A percentile compares a stretch with the other conserved stretches of the same genome.
These are phyloP conservation scores for Pseudogymnoascus sp. DNA, from an alignment of 2,329 filamentous ascomycete genomes.

Conservation along the genomic window DNA sequence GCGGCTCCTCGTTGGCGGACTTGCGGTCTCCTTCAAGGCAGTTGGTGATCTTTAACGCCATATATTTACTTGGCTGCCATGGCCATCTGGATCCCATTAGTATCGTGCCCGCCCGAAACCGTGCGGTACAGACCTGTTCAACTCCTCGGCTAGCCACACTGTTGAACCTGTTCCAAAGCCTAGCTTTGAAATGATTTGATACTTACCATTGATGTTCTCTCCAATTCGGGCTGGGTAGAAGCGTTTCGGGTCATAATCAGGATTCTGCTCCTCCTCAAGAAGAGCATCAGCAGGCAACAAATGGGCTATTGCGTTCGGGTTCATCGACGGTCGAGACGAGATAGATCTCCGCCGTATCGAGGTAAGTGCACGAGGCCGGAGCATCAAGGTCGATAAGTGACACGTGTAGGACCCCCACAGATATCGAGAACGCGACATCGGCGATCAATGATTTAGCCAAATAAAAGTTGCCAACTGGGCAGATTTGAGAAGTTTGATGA, in stretches of 20 bases:
- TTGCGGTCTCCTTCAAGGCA: neutral
- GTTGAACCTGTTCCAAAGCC: slow-evolving; percentile 27
- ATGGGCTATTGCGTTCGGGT: neutral
- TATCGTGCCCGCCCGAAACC: slow-evolving; percentile 12
- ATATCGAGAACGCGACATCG: neutral
- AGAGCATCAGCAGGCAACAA: slow-evolving; percentile 9
- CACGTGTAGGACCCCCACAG: neutral
- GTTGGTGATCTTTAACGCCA: neutral
- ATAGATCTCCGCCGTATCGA: neutral
- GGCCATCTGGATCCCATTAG: neutral
- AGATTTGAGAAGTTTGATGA: neutral
- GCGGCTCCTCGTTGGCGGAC: neutral
- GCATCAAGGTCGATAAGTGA: neutral
- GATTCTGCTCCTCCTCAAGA: slow-evolving; percentile 27
- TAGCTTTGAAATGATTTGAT: slow-evolving; percentile 25
- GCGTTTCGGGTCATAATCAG: slow-evolving; percentile 22
- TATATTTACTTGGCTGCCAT: neutral
- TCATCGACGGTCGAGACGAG: neutral
- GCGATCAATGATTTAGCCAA: neutral
- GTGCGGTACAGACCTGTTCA: slow-evolving; percentile 14
- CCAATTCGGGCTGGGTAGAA: slow-evolving; percentile 28
- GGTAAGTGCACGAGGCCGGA: neutral
- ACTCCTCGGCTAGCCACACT: slow-evolving; percentile 27
- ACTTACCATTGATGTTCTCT: slow-evolving; percentile 24
- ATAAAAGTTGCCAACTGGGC: neutral